Evolutionary conservation across 768 basidiomycete species (phyloP), one percentile per base, ranked within the genome.

Genomic region (Pisolithus albus): DNA sequence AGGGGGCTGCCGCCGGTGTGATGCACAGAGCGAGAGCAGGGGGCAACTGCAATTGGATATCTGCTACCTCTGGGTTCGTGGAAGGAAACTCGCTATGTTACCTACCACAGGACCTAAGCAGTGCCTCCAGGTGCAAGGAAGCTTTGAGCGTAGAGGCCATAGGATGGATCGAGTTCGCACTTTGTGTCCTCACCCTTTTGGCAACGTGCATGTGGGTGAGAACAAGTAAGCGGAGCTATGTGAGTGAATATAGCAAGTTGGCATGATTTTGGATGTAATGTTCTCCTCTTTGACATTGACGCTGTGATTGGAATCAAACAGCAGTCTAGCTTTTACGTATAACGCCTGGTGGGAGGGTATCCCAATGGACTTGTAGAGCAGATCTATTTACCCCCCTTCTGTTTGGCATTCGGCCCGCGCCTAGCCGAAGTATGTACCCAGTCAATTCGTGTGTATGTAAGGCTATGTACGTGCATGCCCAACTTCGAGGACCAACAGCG

Each of bases 111-210:
- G 59, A 57, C 52, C 58, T 58, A 47, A 63, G 56, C 53, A 51
- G 53, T 51, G 23, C 52, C 53, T 55, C 54, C 56, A 85, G 80
- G 57, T 90, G 88, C 67, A 75, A 84, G 56, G 82, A 88, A 63
- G 79, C 79, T 2, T 69, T 88, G 54, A 86, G 86, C 5, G 81
- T 88, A 7, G 84, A 86, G 65, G 82, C 82, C 1, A 62, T 89
- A 15, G 86, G 84, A 5, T 89, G 88, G 87, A 79, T 83, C 46
- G 85, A 87, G 56, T 82, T 88, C 54, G 77, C 74, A 7, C 64
- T 90, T 18, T 83, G 83, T 59, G 49, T 74, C 10, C 50, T 82
- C 53, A 80, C 84, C 7, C 64, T 86, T 40, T 49, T 75, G 5
- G 72, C 74, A 30, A 84, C 86, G 11, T 75, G 80, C 42, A 61